Conservation (phyloP, 2,329 filamentous ascomycete species). For the Aureobasidium sp. region DNA sequence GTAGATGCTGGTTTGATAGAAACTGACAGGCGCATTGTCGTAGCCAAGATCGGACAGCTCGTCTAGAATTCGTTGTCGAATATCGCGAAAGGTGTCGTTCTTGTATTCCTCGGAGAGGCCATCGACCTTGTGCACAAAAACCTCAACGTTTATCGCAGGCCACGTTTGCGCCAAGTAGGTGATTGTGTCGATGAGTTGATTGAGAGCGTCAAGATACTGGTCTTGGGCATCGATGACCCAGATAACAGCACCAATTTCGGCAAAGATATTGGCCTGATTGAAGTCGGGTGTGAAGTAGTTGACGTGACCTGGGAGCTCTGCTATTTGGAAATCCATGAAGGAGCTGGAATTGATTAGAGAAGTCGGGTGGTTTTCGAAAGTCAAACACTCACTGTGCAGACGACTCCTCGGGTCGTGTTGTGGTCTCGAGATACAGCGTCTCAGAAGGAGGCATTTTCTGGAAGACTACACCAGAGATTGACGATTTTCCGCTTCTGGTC, state of each 20-base stretch:
- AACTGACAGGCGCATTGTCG: slow-evolving; percentile 87
- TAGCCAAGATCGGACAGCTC: slow-evolving; percentile 89
- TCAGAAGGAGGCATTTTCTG: slow-evolving; percentile 95
- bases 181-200: slow-evolving; percentile 79
- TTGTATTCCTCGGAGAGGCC: slow-evolving; percentile 94
- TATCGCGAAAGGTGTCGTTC: slow-evolving; percentile 90
- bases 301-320: slow-evolving; percentile 93
- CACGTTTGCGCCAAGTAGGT: slow-evolving; percentile 81
- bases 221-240: slow-evolving; percentile 99
- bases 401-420: slow-evolving; percentile 87
- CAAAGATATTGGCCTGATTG: slow-evolving; percentile 88
- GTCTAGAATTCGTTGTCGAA: slow-evolving; percentile 92
- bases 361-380: neutral
- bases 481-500: slow-evolving; percentile 87
- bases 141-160: slow-evolving; percentile 91
- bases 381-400: slow-evolving; percentile 68
- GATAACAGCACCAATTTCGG: slow-evolving; percentile 85
- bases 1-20: slow-evolving; percentile 96
- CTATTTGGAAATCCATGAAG: slow-evolving; percentile 98
- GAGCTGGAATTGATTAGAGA: slow-evolving; percentile 49
- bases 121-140: slow-evolving; percentile 98
- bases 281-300: slow-evolving; percentile 86
- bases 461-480: slow-evolving; percentile 98
- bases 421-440: slow-evolving; percentile 91
- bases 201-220: slow-evolving; percentile 88